Evolutionary conservation across 345 rosid species (phyloP).

Genomic region (Gynandropsis gynandra): DNA sequence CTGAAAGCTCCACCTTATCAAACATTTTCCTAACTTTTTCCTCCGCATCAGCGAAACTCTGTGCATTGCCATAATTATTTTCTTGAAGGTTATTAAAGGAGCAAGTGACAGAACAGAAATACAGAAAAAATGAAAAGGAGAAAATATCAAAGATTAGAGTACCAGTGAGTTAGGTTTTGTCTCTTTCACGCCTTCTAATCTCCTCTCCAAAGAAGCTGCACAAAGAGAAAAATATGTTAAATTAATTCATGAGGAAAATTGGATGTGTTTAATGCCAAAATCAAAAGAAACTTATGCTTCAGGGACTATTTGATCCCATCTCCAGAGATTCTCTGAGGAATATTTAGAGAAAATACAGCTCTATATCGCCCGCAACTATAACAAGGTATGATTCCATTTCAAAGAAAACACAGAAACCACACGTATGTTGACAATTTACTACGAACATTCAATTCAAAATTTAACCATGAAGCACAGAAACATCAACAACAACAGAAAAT

Average conservation of each 20-base stretch:
- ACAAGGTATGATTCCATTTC: not conserved
- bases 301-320: too few species aligned
- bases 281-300: too few species aligned
- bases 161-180: slow-evolving; percentile 34
- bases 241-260: slow-evolving; percentile 1
- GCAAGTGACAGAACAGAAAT: slow-evolving; percentile 9
- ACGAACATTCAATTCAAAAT: not conserved
- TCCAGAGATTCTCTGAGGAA: too few species aligned
- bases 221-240: slow-evolving; percentile 17
- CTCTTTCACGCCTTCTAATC: slow-evolving; percentile 24
- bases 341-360: not conserved
- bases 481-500: not conserved
- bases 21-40: slow-evolving; percentile 59
- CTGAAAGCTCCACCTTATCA: slow-evolving; percentile 47
- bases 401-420: too few species aligned
- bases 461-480: not conserved
- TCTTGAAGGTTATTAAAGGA: not conserved
- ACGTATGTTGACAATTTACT: too few species aligned
- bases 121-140: not conserved
- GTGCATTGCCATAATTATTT: slow-evolving; percentile 7
- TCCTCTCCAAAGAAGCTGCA: slow-evolving; percentile 26
- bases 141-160: slow-evolving; percentile 9
- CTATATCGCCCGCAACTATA: not conserved
- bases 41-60: slow-evolving; percentile 39
- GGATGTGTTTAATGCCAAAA: too few species aligned